A percentile compares a stretch with the other conserved stretches of the same genome.
phyloP scores from a whole-genome alignment of 2,329 filamentous ascomycete genomes.

The Cladophialophora carrionii region DNA sequence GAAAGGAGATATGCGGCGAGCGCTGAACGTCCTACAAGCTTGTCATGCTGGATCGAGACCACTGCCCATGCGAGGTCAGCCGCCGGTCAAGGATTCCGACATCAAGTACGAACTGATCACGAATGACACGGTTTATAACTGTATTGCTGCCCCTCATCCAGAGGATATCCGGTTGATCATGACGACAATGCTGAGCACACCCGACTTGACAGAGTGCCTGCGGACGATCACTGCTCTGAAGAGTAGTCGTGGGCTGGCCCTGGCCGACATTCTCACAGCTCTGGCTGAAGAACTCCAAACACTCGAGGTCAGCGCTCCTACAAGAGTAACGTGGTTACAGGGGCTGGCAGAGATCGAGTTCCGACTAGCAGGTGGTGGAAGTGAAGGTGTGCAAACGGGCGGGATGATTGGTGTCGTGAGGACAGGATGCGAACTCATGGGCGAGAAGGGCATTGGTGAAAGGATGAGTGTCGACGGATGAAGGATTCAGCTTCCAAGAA shows the following conservation, averaged over 20 bases:
- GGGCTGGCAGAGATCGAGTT: slow-evolving; percentile 93
- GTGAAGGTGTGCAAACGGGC: slow-evolving; percentile 86
- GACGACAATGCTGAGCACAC: slow-evolving; percentile 77
- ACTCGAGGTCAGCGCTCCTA: slow-evolving; percentile 81
- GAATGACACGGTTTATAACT: slow-evolving; percentile 91
- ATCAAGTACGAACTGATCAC: slow-evolving; percentile 83
- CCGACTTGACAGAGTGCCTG: slow-evolving; percentile 86
- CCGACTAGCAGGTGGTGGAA: slow-evolving; percentile 81
- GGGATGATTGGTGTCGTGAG: slow-evolving; percentile 88
- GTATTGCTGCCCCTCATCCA: slow-evolving; percentile 92
- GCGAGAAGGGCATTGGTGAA: slow-evolving; percentile 43
- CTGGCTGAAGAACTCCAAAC: slow-evolving; percentile 79
- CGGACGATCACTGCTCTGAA: slow-evolving; percentile 88
- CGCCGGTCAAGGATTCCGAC: slow-evolving; percentile 57
- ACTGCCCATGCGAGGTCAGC: slow-evolving; percentile 49
- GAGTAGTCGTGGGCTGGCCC: slow-evolving; percentile 77
- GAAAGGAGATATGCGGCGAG: slow-evolving; percentile 94
- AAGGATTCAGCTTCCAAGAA: background rate
- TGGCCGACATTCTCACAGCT: slow-evolving; percentile 91
- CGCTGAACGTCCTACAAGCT: slow-evolving; percentile 92
- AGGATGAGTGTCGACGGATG: slow-evolving; percentile 34
- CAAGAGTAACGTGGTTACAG: slow-evolving; percentile 88
- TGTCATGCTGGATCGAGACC: slow-evolving; percentile 87
- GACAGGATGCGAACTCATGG: slow-evolving; percentile 78
- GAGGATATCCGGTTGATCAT: slow-evolving; percentile 84